A percentile compares a stretch with the other conserved stretches of the same genome.
Conservation (phyloP, 2,329 filamentous ascomycete species). For the Coniochaeta prunicola region DNA sequence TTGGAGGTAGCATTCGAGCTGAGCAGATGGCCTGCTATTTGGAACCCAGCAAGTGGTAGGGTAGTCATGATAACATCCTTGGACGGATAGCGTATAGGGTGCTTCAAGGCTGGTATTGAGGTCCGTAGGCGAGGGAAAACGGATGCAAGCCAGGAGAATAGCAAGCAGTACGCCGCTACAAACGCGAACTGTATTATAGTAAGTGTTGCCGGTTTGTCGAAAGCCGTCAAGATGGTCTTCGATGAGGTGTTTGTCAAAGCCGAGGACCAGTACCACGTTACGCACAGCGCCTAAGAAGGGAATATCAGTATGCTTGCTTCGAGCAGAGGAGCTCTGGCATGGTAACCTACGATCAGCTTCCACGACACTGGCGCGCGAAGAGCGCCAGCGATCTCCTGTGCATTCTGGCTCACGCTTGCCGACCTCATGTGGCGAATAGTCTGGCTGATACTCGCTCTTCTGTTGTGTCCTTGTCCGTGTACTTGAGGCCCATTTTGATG, state of each 20-base stretch:
- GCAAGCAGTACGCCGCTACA: constrained; percentile 79
- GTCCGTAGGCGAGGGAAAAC: constrained; percentile 64
- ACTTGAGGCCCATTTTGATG: constrained; percentile 11
- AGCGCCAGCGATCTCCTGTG: constrained; percentile 86
- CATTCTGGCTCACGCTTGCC: constrained; percentile 85
- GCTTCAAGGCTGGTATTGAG: constrained; percentile 69
- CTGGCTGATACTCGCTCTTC: constrained; percentile 83
- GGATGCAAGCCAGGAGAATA: constrained; percentile 69
- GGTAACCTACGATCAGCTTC: constrained; percentile 65
- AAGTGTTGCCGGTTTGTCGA: constrained; percentile 83
- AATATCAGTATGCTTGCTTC: constrained; percentile 6
- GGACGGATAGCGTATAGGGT: constrained; percentile 76
- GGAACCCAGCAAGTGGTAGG: constrained; percentile 85
- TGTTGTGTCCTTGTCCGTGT: constrained; percentile 47
- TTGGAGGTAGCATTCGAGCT: constrained; percentile 90
- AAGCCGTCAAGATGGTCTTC: constrained; percentile 89
- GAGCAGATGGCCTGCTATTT: constrained; percentile 87
- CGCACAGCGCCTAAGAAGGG: constrained; percentile 62
- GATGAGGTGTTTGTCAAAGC: constrained; percentile 96
- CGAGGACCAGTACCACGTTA: constrained; percentile 91
- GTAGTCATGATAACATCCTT: constrained; percentile 79
- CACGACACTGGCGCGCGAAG: constrained; percentile 85
- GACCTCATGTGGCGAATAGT: constrained; percentile 78
- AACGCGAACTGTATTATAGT: constrained; percentile 92
- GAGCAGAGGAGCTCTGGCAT: neutral